A percentile compares a stretch with the other conserved stretches of the same genome.
Conservation (phyloP, 2,329 filamentous ascomycete genomes). For the Colletotrichum tofieldiae region DNA sequence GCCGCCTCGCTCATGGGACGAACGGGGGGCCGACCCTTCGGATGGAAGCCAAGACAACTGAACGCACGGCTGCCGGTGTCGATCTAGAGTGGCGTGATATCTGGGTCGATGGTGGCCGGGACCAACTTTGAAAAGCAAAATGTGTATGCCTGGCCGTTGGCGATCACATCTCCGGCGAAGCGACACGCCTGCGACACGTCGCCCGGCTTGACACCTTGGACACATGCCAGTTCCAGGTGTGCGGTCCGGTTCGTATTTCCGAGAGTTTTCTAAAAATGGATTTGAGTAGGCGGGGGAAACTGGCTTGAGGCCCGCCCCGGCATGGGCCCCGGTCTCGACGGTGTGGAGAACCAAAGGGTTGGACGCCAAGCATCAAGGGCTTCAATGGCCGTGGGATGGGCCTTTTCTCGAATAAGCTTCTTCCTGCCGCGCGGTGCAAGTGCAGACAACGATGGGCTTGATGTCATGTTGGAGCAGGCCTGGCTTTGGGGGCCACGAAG, state of each 20-base stretch:
- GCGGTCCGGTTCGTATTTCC: constrained; percentile 35
- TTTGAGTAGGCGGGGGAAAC: constrained; percentile 16
- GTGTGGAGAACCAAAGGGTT: constrained; percentile 26
- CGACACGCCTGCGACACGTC: constrained; percentile 7
- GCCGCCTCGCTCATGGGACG: constrained; percentile 20
- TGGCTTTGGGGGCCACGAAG: constrained; percentile 34
- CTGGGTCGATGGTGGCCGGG: background rate
- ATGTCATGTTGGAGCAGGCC: constrained; percentile 36
- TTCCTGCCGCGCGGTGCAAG: constrained; percentile 40
- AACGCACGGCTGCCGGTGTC: constrained; percentile 9
- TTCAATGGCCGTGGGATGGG: constrained; percentile 24
- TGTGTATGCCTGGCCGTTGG: background rate
- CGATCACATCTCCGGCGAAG: constrained; percentile 7
- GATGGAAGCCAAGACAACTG: constrained; percentile 7
- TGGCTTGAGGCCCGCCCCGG: constrained; percentile 15
- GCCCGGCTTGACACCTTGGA: background rate
- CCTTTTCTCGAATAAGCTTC: constrained; percentile 43
- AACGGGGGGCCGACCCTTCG: constrained; percentile 11
- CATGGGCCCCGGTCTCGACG: constrained; percentile 16
- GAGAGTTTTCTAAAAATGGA: constrained; percentile 38
- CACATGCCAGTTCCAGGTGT: constrained; percentile 24
- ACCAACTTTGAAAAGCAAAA: background rate
- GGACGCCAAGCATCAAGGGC: constrained; percentile 12
- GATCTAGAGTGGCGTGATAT: constrained; percentile 17
- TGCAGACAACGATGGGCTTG: constrained; percentile 18